Base-by-base conservation (phyloP, 2,329 filamentous ascomycete species). In the Dothiorella sarmentorum region DNA sequence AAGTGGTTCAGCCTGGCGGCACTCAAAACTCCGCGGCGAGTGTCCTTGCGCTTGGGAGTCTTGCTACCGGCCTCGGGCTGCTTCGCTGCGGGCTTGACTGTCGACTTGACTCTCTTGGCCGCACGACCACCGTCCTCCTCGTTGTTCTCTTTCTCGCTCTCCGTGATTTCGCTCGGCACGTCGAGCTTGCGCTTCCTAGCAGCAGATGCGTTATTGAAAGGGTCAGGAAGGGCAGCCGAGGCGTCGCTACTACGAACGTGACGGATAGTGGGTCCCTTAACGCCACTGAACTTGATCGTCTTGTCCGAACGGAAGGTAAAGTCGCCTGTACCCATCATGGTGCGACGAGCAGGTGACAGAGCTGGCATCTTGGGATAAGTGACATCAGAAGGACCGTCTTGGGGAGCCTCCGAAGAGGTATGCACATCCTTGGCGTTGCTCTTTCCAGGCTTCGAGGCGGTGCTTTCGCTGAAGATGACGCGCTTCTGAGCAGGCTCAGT, bases 391-490 rank as follows among this genome's bases (percentile, higher is more conserved):
- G 57, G 37, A 10, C 63, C 57, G 27, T 66, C 62, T 15, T 72
- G 63, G 9, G 58, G 68, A 18, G 69, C 63, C 37, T 74, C 71
- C 18, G 69, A 71, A 27, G 66, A 68, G 29, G 70, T 70, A 22
- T 67, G 66, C 47, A 10, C n/a, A 13, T 69, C 62, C 61, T 72
- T 71, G 63, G 71, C 67, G 7, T 20, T 29, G 7, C 9, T 20
- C 3, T 38, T 18, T 53, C 71, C 69, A 3, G 18, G 10, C n/a
- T 13, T 43, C 18, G 22, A 38, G 17, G 45, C 27, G 4, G 86
- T 86, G 61, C 85, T 85, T 0, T 86, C 87, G 0, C 88, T 91
- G 67, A 96, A 96, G 52, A 89, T 86, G 33, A 96, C 90, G 69
- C 84, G 85, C 76, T 95, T 96, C 71, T 85, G 89, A 22, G 85